phyloP scores from a whole-genome alignment of 345 rosid species.

The Rubroshorea leprosula region DNA sequence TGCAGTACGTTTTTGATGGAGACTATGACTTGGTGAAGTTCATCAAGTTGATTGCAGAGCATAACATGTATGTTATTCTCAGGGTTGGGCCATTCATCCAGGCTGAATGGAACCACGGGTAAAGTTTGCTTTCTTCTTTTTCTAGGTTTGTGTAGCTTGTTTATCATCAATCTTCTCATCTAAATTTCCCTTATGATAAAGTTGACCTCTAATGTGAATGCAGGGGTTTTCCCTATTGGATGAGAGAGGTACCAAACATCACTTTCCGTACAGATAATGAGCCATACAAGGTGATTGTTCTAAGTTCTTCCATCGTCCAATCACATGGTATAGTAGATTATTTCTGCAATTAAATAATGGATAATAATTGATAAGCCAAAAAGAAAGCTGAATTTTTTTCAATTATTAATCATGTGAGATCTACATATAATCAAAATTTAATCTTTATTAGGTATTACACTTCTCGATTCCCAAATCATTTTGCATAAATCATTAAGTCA shows the following conservation, averaged over 20 bases:
- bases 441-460: too few relatives aligned
- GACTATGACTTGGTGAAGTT: constrained; percentile 39
- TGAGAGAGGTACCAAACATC: constrained; percentile 45
- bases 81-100: constrained; percentile 60
- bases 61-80: constrained; percentile 46
- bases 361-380: too few relatives aligned
- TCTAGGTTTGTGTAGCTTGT: too few relatives aligned
- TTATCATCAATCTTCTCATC: too few relatives aligned
- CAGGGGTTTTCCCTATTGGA: constrained; percentile 60
- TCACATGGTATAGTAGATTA: too few relatives aligned
- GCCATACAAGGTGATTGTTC: constrained; percentile 42
- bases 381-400: too few relatives aligned
- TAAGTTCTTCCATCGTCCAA: not conserved
- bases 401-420: not conserved
- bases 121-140: not conserved
- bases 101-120: constrained; percentile 75
- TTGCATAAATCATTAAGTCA: too few relatives aligned
- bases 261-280: constrained; percentile 49
- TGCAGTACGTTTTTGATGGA: constrained; percentile 53
- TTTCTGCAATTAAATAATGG: too few relatives aligned
- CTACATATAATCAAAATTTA: not conserved
- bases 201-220: not conserved
- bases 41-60: constrained; percentile 33
- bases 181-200: not conserved
- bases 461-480: too few relatives aligned